These are phyloP conservation scores for Penicillium sp. DNA, from an alignment of 2,329 filamentous ascomycete genomes.

Conservation along the genomic window DNA sequence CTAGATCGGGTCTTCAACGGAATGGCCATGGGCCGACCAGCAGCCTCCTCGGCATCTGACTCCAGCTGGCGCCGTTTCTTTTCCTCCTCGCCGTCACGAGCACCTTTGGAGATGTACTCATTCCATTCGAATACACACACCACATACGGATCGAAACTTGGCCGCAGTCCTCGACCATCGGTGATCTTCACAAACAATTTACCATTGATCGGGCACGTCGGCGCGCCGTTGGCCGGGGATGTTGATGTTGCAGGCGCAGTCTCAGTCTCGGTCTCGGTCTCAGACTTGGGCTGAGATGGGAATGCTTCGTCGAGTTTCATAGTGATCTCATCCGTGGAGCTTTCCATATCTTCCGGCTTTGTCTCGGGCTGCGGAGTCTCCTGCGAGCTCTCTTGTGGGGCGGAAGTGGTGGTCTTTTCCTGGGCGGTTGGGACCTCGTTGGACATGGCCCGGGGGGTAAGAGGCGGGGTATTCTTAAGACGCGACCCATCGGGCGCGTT, in stretches of 20 bases:
- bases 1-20: conserved; percentile 96
- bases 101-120: conserved; percentile 89
- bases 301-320: conserved; percentile 40
- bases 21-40: conserved; percentile 81
- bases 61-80: conserved; percentile 61
- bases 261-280: neutral
- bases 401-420: conserved; percentile 28
- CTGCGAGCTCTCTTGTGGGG: conserved; percentile 9
- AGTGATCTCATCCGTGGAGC: conserved; percentile 36
- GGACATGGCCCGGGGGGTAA: conserved; percentile 84
- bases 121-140: conserved; percentile 96
- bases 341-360: conserved; percentile 27
- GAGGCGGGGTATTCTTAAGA: conserved; percentile 87
- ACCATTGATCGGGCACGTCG: conserved; percentile 73
- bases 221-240: conserved; percentile 50
- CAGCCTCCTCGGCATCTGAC: conserved; percentile 69
- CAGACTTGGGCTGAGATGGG: conserved; percentile 24
- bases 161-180: conserved; percentile 78
- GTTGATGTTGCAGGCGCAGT: conserved; percentile 4
- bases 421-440: conserved; percentile 52
- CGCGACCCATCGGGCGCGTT: conserved; percentile 58
- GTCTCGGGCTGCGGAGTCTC: conserved; percentile 8
- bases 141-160: conserved; percentile 86
- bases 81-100: conserved; percentile 61
- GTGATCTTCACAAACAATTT: conserved; percentile 87